These are phyloP conservation scores for Neoarthrinium moseri DNA, from an alignment of 2,329 filamentous ascomycete species.

Conservation along the genomic window DNA sequence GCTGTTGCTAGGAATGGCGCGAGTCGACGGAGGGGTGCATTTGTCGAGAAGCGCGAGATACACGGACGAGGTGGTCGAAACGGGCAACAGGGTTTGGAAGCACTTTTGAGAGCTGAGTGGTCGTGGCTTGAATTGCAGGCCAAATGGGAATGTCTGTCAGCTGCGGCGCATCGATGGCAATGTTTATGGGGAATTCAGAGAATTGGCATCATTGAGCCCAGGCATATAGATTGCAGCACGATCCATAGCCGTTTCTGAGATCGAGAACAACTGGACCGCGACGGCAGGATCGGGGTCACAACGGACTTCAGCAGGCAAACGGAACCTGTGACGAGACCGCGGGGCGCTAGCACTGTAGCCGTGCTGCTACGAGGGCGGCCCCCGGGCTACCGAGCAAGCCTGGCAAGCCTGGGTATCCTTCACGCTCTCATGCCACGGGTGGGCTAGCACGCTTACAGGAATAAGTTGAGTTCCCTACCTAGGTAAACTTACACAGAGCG, in stretches of 20 bases:
- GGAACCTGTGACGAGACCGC: not conserved
- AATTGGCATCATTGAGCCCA: conserved; percentile 12
- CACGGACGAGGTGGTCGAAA: too few relatives aligned
- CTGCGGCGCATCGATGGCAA: conserved; percentile 28
- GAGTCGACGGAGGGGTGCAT: too few relatives aligned
- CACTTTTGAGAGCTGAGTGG: conserved; percentile 8
- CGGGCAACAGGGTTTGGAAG: conserved; percentile 14
- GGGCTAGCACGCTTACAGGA: too few relatives aligned
- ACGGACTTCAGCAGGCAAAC: not conserved
- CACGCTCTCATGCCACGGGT: too few relatives aligned
- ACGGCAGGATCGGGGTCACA: conserved; percentile 6
- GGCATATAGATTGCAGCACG: conserved; percentile 1
- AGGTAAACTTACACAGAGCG: too few relatives aligned
- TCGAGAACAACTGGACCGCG: conserved; percentile 11
- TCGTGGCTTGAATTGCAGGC: conserved; percentile 22
- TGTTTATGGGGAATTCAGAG: conserved; percentile 27
- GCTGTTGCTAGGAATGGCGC: too few relatives aligned
- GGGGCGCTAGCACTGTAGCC: not conserved
- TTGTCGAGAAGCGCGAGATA: too few relatives aligned
- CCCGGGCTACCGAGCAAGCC: too few relatives aligned
- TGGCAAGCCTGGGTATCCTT: too few relatives aligned
- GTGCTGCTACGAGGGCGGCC: too few relatives aligned
- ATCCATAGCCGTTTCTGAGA: conserved; percentile 11
- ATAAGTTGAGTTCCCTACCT: too few relatives aligned
- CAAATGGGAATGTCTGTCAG: conserved; percentile 22